phyloP scores from a whole-genome alignment of 306 rosid genomes.

The Trichosanthes truncata region DNA sequence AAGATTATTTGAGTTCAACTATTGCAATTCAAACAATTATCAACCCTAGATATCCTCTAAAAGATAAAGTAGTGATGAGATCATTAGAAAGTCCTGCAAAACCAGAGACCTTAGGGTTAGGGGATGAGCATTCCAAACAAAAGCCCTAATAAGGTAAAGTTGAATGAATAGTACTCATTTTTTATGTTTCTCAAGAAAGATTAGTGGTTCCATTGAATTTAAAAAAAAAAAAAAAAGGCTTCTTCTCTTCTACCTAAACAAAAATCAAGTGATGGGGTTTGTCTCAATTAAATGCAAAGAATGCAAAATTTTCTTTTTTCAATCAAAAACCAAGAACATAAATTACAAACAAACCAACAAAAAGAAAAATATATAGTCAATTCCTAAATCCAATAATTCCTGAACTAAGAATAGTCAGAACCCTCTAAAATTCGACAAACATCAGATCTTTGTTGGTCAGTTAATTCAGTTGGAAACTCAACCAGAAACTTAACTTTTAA shows the following conservation, averaged over 20 bases:
- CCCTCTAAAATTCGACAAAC: constrained; percentile 35
- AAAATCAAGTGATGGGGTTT: not conserved
- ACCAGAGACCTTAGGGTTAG: too few species aligned
- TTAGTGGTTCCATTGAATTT: too few species aligned
- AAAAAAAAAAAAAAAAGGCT: not conserved
- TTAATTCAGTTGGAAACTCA: constrained; percentile 48
- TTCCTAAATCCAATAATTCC: not conserved
- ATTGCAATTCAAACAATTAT: too few species aligned
- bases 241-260: not conserved
- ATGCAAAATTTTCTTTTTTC: not conserved
- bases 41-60: too few species aligned
- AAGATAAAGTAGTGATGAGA: too few species aligned
- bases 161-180: too few species aligned
- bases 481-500: constrained; percentile 52
- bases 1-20: too few species aligned
- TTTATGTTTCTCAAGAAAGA: not conserved
- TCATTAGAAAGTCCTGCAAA: too few species aligned
- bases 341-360: not conserved
- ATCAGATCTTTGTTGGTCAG: constrained; percentile 45
- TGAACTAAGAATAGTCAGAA: not conserved
- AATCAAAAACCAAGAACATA: not conserved
- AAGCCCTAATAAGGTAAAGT: too few species aligned
- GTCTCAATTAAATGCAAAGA: not conserved
- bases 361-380: not conserved
- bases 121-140: too few species aligned